Percentiles rank a stretch among this genome's conserved stretches.
Conservation (phyloP, 352 stramenopile genomes). For the Elongisporangium anandrum region DNA sequence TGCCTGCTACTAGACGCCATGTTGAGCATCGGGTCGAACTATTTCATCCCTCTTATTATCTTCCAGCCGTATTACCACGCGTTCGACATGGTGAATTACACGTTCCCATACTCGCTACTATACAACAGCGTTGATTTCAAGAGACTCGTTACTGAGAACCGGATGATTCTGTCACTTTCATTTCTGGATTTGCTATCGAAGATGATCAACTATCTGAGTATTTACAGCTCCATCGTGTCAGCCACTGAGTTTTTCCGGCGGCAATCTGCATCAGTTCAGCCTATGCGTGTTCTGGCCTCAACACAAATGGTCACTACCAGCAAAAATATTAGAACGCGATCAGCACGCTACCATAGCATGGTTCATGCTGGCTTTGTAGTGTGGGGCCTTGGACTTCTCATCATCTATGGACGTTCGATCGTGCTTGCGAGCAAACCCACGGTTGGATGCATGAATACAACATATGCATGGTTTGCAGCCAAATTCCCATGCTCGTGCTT, state of each 20-base stretch:
- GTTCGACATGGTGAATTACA: neutral
- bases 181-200: neutral
- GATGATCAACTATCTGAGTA: neutral
- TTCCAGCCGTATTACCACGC: slow-evolving; percentile 5
- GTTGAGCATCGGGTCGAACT: slow-evolving; percentile 9
- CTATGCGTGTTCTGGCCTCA: neutral
- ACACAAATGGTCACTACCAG: neutral
- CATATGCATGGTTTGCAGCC: neutral
- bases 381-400: neutral
- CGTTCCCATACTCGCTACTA: neutral
- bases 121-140: neutral
- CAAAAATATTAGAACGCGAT: neutral
- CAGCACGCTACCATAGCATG: neutral
- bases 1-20: slow-evolving; percentile 5
- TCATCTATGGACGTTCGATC: neutral
- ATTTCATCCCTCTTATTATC: slow-evolving; percentile 4
- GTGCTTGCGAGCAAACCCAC: neutral
- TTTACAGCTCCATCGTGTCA: neutral
- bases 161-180: neutral
- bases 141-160: neutral
- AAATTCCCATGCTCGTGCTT: neutral
- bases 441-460: neutral
- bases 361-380: neutral
- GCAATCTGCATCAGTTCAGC: neutral
- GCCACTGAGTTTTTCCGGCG: neutral